Evolutionary conservation across 139 green algal species (phyloP), one percentile per base, ranked within the genome.

Genomic region (Chlorella sp.): DNA sequence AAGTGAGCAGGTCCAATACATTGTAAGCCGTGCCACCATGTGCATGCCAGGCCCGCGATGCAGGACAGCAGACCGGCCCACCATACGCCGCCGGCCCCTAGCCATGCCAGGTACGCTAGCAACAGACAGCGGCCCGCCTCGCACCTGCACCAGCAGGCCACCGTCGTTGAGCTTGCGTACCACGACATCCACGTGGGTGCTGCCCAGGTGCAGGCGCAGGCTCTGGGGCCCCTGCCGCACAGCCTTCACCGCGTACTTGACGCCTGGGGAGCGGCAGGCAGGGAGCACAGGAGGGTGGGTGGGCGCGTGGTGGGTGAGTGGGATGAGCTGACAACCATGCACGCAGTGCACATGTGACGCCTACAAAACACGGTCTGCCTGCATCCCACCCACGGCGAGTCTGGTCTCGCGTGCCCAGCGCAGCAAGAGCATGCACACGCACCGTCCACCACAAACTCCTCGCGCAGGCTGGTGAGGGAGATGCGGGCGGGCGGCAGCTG

Each of bases 121-220:
- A n/a, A n/a, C n/a, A n/a, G n/a, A n/a, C n/a, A n/a, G n/a, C n/a
- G n/a, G 44, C 87, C 25, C 73, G 26, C 36, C 34, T 30, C 90
- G 13, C 83, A 93, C 91, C 91, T 97, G 96, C 76, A 98, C 81
- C 21, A 99, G 94, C 75, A 98, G 92, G 13, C 97, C 97, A 0
- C 97, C 97, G 86, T 99, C 97, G 30, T 93, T 94, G 67, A 99
- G 94, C 65, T 93, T 94, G 73, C 96, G 93, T 39, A 92, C 94
- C 36, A 93, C 89, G 34, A 95, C 94, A 20, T 99, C 97, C 44
- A 96, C 94, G 32, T 87, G 79, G 47, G 86, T 88, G 68, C 86
- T 85, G 68, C 93, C 94, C 62, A 98, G 87, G 25, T 63, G 68
- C 75, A 95, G 80, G 30, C 85, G 78, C 69, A 91, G 87, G 62